Evolutionary conservation across 345 rosid species (phyloP).

Genomic region (Turritis glabra): DNA sequence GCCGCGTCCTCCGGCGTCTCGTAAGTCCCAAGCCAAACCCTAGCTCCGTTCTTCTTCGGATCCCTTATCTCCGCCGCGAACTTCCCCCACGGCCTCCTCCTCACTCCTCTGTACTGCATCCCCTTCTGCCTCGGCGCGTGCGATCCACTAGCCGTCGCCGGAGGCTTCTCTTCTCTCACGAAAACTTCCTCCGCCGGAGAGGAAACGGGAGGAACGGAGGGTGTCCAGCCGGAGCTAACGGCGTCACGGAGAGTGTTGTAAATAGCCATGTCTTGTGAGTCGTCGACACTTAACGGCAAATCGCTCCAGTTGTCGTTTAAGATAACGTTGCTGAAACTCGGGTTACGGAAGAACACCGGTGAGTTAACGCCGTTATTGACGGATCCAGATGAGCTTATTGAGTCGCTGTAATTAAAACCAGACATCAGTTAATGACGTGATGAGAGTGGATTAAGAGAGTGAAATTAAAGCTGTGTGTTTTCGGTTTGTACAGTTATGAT

Average conservation of each 20-base stretch:
- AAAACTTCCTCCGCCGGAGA: neutral
- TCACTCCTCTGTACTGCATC: slow-evolving; percentile 47
- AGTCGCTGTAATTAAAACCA: slow-evolving; percentile 27
- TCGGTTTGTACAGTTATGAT: slow-evolving; percentile 7
- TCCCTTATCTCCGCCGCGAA: slow-evolving; percentile 72
- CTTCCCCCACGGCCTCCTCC: slow-evolving; percentile 73
- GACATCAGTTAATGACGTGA: slow-evolving; percentile 20
- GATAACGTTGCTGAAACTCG: slow-evolving; percentile 40
- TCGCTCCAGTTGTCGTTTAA: slow-evolving; percentile 49
- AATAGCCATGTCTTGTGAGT: slow-evolving; percentile 60
- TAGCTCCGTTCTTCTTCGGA: slow-evolving; percentile 63
- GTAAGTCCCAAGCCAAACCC: slow-evolving; percentile 74
- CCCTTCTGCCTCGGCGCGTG: slow-evolving; percentile 32
- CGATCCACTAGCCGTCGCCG: slow-evolving; percentile 8
- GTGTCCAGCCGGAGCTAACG: slow-evolving; percentile 56
- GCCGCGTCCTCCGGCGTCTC: slow-evolving; percentile 69
- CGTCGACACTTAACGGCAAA: slow-evolving; percentile 54
- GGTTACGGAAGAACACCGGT: slow-evolving; percentile 28
- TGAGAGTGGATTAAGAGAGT: neutral
- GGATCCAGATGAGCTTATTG: slow-evolving; percentile 11
- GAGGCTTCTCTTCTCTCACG: neutral
- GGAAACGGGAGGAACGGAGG: slow-evolving; percentile 30
- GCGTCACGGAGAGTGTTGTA: slow-evolving; percentile 57
- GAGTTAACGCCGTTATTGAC: slow-evolving; percentile 22
- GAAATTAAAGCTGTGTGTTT: neutral